Percentiles rank a stretch among this genome's conserved stretches.
phyloP scores from a whole-genome alignment of 2,329 filamentous ascomycete genomes.

The Didymella lethalis region DNA sequence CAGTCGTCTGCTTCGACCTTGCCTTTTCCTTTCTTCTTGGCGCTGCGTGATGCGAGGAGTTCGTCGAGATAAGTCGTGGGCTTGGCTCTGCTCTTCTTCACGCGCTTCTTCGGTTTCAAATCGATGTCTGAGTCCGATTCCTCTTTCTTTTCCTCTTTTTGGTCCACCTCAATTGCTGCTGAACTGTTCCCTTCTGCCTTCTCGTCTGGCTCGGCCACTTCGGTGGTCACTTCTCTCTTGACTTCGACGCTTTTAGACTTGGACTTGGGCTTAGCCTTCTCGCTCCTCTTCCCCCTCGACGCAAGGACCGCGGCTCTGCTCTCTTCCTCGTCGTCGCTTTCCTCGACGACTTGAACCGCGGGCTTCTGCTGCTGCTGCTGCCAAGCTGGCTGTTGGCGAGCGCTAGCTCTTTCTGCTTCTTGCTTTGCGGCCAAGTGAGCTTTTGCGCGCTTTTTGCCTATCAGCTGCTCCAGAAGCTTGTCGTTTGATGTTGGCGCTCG shows the following conservation, averaged over 20 bases:
- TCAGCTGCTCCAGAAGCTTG: slow-evolving; percentile 51
- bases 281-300: not conserved
- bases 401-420: slow-evolving; percentile 29
- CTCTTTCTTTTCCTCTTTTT: slow-evolving; percentile 4
- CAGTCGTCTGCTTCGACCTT: slow-evolving; percentile 4
- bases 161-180: no score
- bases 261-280: no score
- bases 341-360: slow-evolving; percentile 21
- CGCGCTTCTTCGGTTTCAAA: slow-evolving; percentile 21
- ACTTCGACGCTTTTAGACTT: no score
- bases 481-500: slow-evolving; percentile 53
- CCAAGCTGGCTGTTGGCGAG: slow-evolving; percentile 33
- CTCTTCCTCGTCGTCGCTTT: slow-evolving; percentile 52
- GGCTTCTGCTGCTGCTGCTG: slow-evolving; percentile 7
- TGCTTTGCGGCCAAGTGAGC: slow-evolving; percentile 40
- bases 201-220: no score
- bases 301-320: slow-evolving; percentile 47
- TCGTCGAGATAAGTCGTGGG: slow-evolving; percentile 64
- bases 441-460: slow-evolving; percentile 55
- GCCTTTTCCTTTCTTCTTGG: slow-evolving; percentile 57
- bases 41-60: slow-evolving; percentile 57
- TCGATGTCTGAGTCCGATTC: slow-evolving; percentile 20
- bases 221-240: no score
- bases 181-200: no score
- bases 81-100: slow-evolving; percentile 41